Percentiles rank a stretch among this genome's conserved stretches.
Evolutionary conservation across 176 grass and related monocot genomes (phyloP).

Genomic region (Musa itinerans): DNA sequence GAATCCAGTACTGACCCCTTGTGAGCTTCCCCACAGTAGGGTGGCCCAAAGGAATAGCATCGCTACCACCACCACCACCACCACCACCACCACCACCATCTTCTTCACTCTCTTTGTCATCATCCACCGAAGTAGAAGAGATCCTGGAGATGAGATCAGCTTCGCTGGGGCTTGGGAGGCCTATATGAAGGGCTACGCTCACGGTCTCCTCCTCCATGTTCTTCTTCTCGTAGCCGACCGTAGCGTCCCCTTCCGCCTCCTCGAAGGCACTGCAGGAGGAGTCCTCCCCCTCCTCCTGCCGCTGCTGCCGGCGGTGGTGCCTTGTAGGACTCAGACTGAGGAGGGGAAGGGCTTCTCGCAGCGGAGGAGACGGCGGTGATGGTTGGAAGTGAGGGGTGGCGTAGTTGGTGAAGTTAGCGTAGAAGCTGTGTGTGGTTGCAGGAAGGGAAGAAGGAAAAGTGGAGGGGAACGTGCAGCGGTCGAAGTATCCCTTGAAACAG

Average conservation of each 20-base stretch:
- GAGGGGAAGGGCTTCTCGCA: conserved; percentile 63
- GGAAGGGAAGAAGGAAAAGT: not conserved
- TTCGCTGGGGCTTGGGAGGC: conserved; percentile 46
- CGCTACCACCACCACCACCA: not conserved
- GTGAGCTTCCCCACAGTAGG: conserved; percentile 60
- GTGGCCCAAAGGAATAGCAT: conserved; percentile 33
- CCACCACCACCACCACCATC: not conserved
- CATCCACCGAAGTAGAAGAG: not conserved
- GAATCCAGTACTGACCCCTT: conserved; percentile 87
- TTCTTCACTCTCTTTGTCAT: conserved; percentile 18
- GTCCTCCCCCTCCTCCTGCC: not conserved
- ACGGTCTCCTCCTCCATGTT: conserved; percentile 26
- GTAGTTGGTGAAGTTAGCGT: not conserved
- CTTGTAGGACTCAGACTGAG: conserved; percentile 42
- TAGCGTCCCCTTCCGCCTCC: not conserved
- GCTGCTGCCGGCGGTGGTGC: conserved; percentile 1
- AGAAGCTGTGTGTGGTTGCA: not conserved
- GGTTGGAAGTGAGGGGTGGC: conserved; percentile 16
- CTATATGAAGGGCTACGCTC: conserved; percentile 68
- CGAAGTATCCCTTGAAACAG: conserved; percentile 25
- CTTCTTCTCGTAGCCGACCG: not conserved
- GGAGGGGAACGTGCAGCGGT: conserved; percentile 1
- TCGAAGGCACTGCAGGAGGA: conserved; percentile 11
- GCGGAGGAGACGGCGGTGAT: conserved; percentile 49
- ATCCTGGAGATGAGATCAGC: conserved; percentile 14